Percentiles rank a stretch among this genome's conserved stretches.
Evolutionary conservation across 768 basidiomycete species (phyloP).

Genomic region (Hypholoma fasciculare): DNA sequence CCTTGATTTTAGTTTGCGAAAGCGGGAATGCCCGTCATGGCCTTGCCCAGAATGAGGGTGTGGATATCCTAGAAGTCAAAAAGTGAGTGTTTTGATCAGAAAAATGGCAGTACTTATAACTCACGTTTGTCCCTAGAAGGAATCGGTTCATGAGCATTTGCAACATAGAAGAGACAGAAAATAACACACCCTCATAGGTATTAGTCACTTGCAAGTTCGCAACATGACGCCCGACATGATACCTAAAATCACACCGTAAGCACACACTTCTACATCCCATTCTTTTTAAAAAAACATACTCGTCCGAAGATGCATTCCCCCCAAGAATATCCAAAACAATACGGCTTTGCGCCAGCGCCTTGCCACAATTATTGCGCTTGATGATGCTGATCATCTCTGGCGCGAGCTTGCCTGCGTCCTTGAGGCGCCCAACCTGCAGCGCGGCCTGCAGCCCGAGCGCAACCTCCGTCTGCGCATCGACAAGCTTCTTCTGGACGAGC

Average conservation of each 20-base stretch:
- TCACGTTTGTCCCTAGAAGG: slow-evolving; percentile 56
- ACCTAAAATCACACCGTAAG: slow-evolving; percentile 45
- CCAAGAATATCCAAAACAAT: slow-evolving; percentile 87
- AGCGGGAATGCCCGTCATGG: slow-evolving; percentile 86
- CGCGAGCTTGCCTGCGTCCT: slow-evolving; percentile 69
- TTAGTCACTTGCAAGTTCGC: slow-evolving; percentile 95
- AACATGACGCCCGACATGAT: slow-evolving; percentile 92
- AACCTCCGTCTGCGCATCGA: slow-evolving; percentile 87
- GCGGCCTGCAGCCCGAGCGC: slow-evolving; percentile 76
- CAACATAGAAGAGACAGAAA: background rate
- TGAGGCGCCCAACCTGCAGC: slow-evolving; percentile 82
- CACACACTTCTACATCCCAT: background rate
- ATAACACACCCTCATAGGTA: slow-evolving; percentile 80
- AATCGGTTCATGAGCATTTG: background rate
- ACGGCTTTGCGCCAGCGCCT: slow-evolving; percentile 83
- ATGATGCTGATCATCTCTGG: slow-evolving; percentile 96
- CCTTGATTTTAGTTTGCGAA: slow-evolving; percentile 56
- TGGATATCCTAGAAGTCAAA: slow-evolving; percentile 69
- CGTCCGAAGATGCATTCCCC: slow-evolving; percentile 91
- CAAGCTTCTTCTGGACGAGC: slow-evolving; percentile 96
- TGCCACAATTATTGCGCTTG: slow-evolving; percentile 95
- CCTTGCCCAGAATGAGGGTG: slow-evolving; percentile 90
- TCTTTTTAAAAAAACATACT: slow-evolving; percentile 55
- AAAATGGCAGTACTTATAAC: slow-evolving; percentile 18
- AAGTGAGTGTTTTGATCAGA: slow-evolving; percentile 10